A percentile compares a stretch with the other conserved stretches of the same genome.
Conservation (phyloP, 306 rosid species). For the Castanea mollissima region DNA sequence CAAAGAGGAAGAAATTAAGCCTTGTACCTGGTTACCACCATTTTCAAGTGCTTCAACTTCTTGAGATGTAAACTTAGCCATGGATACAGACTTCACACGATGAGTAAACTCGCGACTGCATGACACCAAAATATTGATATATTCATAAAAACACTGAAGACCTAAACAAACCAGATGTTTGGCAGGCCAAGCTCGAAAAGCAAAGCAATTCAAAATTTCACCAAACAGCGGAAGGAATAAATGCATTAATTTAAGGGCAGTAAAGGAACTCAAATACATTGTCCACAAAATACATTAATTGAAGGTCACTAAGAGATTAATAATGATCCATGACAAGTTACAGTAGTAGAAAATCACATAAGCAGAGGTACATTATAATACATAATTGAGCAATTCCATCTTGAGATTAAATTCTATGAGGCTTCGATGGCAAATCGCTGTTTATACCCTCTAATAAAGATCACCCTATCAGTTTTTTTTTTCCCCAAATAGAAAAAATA, state of each 20-base stretch:
- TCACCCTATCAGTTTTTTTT: too few relatives aligned
- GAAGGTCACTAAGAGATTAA: too few relatives aligned
- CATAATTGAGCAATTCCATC: not conserved
- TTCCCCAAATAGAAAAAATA: too few relatives aligned
- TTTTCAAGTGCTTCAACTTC: constrained; percentile 91
- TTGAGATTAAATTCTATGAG: too few relatives aligned
- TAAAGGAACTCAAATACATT: not conserved
- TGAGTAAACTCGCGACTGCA: constrained; percentile 95
- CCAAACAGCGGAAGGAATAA: not conserved
- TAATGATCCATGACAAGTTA: not conserved
- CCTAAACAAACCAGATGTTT: not conserved
- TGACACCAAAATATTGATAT: constrained; percentile 14
- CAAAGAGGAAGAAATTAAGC: constrained; percentile 1
- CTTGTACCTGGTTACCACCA: constrained; percentile 92
- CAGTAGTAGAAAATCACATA: not conserved
- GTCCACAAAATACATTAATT: not conserved
- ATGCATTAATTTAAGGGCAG: not conserved
- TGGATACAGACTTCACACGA: constrained; percentile 96
- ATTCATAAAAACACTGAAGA: not conserved
- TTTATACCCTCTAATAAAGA: too few relatives aligned
- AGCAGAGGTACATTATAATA: not conserved
- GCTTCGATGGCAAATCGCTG: too few relatives aligned
- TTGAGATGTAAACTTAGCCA: constrained; percentile 86
- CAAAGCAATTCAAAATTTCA: not conserved
- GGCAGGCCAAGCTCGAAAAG: not conserved